Base-by-base conservation (phyloP, 2,329 filamentous ascomycete species). In the Nothopassalora personata region DNA sequence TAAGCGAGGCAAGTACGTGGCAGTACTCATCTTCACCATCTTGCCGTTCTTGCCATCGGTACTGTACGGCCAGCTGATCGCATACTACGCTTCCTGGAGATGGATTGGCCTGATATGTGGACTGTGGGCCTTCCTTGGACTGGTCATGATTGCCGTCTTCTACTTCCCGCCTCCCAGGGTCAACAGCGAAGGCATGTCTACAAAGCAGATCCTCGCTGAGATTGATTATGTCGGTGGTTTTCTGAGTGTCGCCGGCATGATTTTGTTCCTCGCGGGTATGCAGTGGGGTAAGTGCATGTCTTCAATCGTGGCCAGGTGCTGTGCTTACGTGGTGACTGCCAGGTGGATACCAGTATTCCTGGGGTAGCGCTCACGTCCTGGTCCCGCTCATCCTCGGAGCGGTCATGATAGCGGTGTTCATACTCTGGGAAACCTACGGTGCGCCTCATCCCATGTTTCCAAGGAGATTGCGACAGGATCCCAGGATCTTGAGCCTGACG, bases 1-100 rank as follows among this genome's bases (percentile, higher is more conserved):
- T 15, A 82, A 87, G 69, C 80, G 87, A 46, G 86, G 84, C 31
- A 81, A 81, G 68, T 87, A 87, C 68, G 80, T 87, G 33, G 81
- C 82, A 13, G 72, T 80, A 1, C 71, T 88, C 11, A 80, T 86
- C 49, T 79, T 86, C 66, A 84, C 81, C 56, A 85, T 87, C 58
- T 62, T 86, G 1, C 85, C 84, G 0, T 87, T 87, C 68, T 79
- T 80, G 50, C 83, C 85, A 0, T 81, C 83, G 0, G 83, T 85
- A 0, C 71, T 87, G 28, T 87, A 80, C 73, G 83, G 77, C 34
- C 84, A 87, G 68, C 75, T 86, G 71, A 81, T 83, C 28, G 73
- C 80, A 6, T 66, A 71, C 47, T 66, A 75, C 33, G 73, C 76
- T 30, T 73, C 69, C 45, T 86, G 83, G 82, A 74, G 83, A 59